Evolutionary conservation across 352 stramenopile genomes (phyloP).

Genomic region (Pythium sp.): DNA sequence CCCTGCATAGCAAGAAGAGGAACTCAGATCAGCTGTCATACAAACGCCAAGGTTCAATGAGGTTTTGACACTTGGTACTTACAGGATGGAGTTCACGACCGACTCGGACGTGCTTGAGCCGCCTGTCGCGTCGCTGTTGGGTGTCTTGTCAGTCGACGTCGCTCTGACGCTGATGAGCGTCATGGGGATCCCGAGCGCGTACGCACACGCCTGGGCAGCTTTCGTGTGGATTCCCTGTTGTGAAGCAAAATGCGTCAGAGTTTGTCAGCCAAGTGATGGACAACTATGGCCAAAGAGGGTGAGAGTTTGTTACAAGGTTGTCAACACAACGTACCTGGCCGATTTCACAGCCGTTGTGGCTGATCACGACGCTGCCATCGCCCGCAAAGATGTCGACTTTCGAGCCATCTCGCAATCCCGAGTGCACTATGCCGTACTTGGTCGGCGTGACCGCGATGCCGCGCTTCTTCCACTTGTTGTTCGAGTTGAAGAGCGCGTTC

Average conservation of each 20-base stretch:
- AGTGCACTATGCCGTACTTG: constrained; percentile 96
- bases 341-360: constrained; percentile 96
- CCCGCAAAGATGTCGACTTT: constrained; percentile 41
- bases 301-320: constrained; percentile 1
- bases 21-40: not conserved
- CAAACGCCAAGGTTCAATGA: not conserved
- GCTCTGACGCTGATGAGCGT: constrained; percentile 35
- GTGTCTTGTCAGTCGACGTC: constrained; percentile 49
- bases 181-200: constrained; percentile 38
- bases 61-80: not conserved
- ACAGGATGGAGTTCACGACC: constrained; percentile 36
- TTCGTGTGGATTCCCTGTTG: constrained; percentile 65
- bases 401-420: constrained; percentile 40
- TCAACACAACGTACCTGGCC: constrained; percentile 82
- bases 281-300: not conserved
- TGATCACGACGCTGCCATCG: constrained; percentile 95
- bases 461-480: constrained; percentile 91
- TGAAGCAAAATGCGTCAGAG: not conserved
- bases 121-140: constrained; percentile 44
- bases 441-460: constrained; percentile 82
- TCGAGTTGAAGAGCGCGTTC: constrained; percentile 88
- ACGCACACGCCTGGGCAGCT: constrained; percentile 49
- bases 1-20: constrained; percentile 15
- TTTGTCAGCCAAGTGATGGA: not conserved
- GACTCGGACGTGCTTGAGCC: constrained; percentile 63